phyloP scores from a whole-genome alignment of 2,329 filamentous ascomycete species.

The Sclerotinia trifoliorum region DNA sequence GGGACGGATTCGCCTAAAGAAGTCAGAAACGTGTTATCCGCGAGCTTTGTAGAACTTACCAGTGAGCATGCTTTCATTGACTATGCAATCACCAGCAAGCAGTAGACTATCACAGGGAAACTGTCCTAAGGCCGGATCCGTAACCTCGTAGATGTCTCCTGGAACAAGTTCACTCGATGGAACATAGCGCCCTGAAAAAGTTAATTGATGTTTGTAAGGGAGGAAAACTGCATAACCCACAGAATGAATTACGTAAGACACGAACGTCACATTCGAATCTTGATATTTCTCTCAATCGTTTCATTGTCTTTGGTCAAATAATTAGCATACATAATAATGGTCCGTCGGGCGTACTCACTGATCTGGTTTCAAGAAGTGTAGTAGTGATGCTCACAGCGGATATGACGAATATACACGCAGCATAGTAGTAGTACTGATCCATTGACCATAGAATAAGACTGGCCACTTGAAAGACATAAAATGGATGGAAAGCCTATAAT shows the following conservation, averaged over 20 bases:
- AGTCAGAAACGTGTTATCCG: conserved; percentile 20
- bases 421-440: conserved; percentile 98
- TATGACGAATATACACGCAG: conserved; percentile 89
- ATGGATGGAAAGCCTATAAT: conserved; percentile 92
- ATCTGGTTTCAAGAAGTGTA: conserved; percentile 84
- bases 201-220: conserved; percentile 16
- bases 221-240: conserved; percentile 48
- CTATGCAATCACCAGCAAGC: conserved; percentile 91
- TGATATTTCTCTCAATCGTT: conserved; percentile 83
- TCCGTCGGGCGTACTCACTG: conserved; percentile 51
- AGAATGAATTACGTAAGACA: conserved; percentile 91
- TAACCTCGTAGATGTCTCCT: conserved; percentile 94
- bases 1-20: conserved; percentile 82
- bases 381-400: conserved; percentile 88
- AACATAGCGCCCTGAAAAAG: conserved; percentile 68
- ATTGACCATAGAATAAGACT: conserved; percentile 93
- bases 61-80: conserved; percentile 99
- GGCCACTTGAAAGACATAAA: conserved; percentile 96
- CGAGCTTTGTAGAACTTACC: conserved; percentile 42
- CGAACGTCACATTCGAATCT: conserved; percentile 93
- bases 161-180: conserved; percentile 86
- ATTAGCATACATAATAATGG: conserved; percentile 20
- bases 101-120: conserved; percentile 91
- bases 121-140: conserved; percentile 82
- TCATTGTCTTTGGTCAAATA: conserved; percentile 66